These are phyloP conservation scores for Salix koriyanagi DNA, from an alignment of 345 rosid genomes.

Conservation along the genomic window DNA sequence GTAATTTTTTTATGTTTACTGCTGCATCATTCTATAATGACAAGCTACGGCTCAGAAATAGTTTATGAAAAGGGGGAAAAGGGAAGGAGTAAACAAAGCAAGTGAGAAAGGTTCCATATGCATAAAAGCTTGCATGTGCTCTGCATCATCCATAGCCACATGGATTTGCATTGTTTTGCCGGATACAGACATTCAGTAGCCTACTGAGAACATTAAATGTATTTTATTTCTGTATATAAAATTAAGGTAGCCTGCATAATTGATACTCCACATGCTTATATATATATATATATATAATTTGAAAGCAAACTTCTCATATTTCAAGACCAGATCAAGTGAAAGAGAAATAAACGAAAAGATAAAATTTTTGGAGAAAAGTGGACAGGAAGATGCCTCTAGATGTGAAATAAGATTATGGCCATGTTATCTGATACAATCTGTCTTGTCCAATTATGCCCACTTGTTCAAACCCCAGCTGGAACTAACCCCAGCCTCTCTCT, in stretches of 20 bases:
- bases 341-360: background rate
- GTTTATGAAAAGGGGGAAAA: background rate
- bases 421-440: constrained; percentile 41
- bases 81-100: background rate
- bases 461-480: constrained; percentile 43
- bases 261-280: background rate
- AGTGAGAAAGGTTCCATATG: background rate
- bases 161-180: constrained; percentile 19
- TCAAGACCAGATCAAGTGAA: constrained; percentile 41
- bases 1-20: background rate
- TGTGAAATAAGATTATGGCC: constrained; percentile 24
- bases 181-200: constrained; percentile 38
- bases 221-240: constrained; percentile 13
- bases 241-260: constrained; percentile 6
- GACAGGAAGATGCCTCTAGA: constrained; percentile 23
- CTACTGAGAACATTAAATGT: constrained; percentile 8
- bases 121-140: background rate
- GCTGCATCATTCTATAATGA: background rate
- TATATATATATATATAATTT: background rate
- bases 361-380: background rate
- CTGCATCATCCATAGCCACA: constrained; percentile 14
- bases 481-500: constrained; percentile 24
- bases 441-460: constrained; percentile 50
- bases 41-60: background rate
- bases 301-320: constrained; percentile 28